A percentile compares a stretch with the other conserved stretches of the same genome.
Conservation (phyloP, 116 monocot genomes). For the Papilionanthe hybrid region DNA sequence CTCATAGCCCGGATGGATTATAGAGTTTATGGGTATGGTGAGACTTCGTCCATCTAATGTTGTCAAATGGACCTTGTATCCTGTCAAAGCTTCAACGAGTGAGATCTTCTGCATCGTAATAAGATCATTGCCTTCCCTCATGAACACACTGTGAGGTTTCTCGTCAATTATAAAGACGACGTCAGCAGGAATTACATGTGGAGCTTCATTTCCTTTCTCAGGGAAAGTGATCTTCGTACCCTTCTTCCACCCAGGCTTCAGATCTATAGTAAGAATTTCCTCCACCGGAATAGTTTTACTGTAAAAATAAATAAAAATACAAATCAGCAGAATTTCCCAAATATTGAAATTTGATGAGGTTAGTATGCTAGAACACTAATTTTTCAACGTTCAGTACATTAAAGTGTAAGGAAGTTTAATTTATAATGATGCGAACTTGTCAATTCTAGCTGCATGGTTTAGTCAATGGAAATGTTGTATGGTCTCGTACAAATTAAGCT, state of each 20-base stretch:
- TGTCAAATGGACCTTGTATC: slow-evolving; percentile 15
- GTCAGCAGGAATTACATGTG: slow-evolving; percentile 16
- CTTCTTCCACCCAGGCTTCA: slow-evolving; percentile 27
- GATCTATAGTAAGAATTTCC: slow-evolving; percentile 18
- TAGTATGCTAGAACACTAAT: too few relatives aligned
- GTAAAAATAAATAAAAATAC: neutral
- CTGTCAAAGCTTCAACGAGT: slow-evolving; percentile 23
- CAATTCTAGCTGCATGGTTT: too few relatives aligned
- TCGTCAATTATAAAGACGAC: slow-evolving; percentile 22
- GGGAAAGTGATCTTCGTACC: slow-evolving; percentile 27
- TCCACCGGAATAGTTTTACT: slow-evolving; percentile 15
- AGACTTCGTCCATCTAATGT: slow-evolving; percentile 23
- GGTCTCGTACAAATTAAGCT: too few relatives aligned
- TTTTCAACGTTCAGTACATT: too few relatives aligned
- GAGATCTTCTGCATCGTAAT: slow-evolving; percentile 16
- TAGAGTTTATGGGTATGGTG: slow-evolving; percentile 11
- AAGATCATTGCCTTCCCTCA: slow-evolving; percentile 20
- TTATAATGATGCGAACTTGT: too few relatives aligned
- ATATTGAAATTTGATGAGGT: too few relatives aligned
- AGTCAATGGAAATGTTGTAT: too few relatives aligned
- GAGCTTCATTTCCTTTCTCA: slow-evolving; percentile 22
- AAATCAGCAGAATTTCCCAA: too few relatives aligned
- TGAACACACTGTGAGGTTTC: slow-evolving; percentile 18
- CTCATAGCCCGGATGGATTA: slow-evolving; percentile 14
- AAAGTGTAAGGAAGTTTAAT: too few relatives aligned